phyloP scores from a whole-genome alignment of 257 asterid genomes.

The Solanum clarkiae region DNA sequence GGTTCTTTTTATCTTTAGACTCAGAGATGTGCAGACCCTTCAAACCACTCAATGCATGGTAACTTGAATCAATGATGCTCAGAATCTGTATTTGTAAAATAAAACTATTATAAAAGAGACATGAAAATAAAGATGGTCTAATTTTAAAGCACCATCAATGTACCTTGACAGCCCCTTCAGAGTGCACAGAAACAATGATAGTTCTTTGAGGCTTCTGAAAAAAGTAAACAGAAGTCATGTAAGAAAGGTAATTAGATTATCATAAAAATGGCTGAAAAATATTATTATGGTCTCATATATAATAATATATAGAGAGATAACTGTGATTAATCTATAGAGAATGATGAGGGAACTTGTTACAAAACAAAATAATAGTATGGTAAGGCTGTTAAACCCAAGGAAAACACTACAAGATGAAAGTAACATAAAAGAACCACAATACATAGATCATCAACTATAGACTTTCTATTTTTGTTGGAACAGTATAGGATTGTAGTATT shows the following conservation, averaged over 20 bases:
- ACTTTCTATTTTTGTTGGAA: not conserved
- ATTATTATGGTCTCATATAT: not conserved
- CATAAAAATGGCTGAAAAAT: not conserved
- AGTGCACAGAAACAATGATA: constrained; percentile 67
- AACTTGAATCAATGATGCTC: constrained; percentile 72
- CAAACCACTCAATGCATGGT: constrained; percentile 63
- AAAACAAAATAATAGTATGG: not conserved
- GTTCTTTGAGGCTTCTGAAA: constrained; percentile 89
- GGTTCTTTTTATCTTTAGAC: constrained; percentile 42
- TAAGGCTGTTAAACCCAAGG: not conserved
- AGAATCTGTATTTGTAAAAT: constrained; percentile 52
- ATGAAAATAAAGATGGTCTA: not conserved
- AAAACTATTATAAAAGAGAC: constrained; percentile 6
- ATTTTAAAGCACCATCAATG: not conserved
- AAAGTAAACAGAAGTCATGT: constrained; percentile 1
- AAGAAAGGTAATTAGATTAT: not conserved
- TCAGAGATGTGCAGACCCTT: constrained; percentile 41
- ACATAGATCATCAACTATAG: not conserved
- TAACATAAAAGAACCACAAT: not conserved
- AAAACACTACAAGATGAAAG: not conserved
- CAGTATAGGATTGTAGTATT: not conserved
- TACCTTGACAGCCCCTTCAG: constrained; percentile 97
- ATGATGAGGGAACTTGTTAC: not conserved
- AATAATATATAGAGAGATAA: not conserved
- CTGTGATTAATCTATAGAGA: not conserved